Percentiles rank a stretch among this genome's conserved stretches.
These are phyloP conservation scores for Stramenopiles sp. DNA, from an alignment of 352 stramenopile species.

Conservation along the genomic window DNA sequence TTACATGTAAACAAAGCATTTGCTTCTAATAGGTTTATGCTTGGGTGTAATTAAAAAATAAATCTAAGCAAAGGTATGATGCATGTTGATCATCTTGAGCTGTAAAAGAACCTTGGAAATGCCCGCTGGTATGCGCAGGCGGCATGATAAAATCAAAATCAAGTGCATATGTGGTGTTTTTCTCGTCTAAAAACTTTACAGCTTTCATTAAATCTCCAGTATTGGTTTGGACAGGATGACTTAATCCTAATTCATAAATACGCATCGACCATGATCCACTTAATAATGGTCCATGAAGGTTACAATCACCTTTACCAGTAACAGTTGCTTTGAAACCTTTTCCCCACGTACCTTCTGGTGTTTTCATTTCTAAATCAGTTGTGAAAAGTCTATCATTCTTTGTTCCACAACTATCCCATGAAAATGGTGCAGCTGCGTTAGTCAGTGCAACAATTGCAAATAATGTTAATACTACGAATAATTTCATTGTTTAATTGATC, in stretches of 20 bases:
- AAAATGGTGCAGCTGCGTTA: background rate
- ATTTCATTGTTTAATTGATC: no score
- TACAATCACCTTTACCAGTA: background rate
- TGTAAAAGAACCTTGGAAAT: background rate
- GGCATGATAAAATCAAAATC: background rate
- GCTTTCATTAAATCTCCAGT: background rate
- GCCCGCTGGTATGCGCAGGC: background rate
- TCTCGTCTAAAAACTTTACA: background rate
- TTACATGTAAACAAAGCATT: no score
- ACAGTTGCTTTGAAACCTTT: background rate
- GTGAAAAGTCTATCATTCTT: background rate
- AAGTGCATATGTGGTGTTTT: background rate
- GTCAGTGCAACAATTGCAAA: background rate
- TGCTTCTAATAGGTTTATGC: background rate
- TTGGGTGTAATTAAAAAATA: slow-evolving; percentile 4
- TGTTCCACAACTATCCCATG: background rate
- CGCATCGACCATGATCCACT: background rate
- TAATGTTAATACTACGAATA: background rate
- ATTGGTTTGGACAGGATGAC: background rate
- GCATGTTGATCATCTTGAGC: slow-evolving; percentile 1
- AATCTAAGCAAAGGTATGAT: background rate
- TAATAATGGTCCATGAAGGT: background rate
- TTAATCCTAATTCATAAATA: slow-evolving; percentile 1
- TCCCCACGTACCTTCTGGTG: background rate
- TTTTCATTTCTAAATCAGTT: background rate